Percentiles rank a stretch among this genome's conserved stretches.
Conservation (phyloP, 305 asterid genomes). For the Galium porrigens region DNA sequence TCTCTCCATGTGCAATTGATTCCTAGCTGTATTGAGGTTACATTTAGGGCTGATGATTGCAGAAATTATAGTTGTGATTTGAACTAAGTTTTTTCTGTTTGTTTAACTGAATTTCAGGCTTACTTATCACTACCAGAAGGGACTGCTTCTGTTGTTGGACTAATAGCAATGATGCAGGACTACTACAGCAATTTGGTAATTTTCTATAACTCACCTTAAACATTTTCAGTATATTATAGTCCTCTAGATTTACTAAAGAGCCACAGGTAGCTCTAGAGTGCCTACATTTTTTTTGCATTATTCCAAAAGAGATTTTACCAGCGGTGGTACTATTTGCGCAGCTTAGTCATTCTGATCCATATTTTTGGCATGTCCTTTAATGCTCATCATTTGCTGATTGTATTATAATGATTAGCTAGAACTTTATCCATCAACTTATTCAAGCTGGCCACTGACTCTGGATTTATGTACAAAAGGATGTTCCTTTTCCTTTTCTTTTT, state of each 20-base stretch:
- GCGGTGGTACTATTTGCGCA: not conserved
- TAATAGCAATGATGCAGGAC: slow-evolving; percentile 95
- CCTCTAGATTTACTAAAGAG: not conserved
- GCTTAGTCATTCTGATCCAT: not conserved
- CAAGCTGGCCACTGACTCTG: not conserved
- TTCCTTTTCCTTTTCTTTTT: not conserved
- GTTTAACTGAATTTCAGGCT: slow-evolving; percentile 44
- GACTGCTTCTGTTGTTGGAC: slow-evolving; percentile 78
- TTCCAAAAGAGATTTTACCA: not conserved
- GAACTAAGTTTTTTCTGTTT: not conserved
- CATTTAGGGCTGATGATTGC: not conserved
- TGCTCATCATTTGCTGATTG: not conserved
- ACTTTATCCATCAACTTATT: not conserved
- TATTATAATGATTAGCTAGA: not conserved
- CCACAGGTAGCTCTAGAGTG: not conserved
- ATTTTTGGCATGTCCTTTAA: not conserved
- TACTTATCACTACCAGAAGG: slow-evolving; percentile 95
- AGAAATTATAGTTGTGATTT: not conserved
- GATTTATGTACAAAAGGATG: not conserved
- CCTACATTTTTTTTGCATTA: not conserved
- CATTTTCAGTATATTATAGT: slow-evolving; percentile 4
- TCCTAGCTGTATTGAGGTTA: not conserved
- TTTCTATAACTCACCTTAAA: slow-evolving; percentile 4
- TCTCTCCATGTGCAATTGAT: not conserved
- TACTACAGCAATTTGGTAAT: slow-evolving; percentile 83